phyloP scores from a whole-genome alignment of 768 basidiomycete species.

The Infundibulicybe gibba region DNA sequence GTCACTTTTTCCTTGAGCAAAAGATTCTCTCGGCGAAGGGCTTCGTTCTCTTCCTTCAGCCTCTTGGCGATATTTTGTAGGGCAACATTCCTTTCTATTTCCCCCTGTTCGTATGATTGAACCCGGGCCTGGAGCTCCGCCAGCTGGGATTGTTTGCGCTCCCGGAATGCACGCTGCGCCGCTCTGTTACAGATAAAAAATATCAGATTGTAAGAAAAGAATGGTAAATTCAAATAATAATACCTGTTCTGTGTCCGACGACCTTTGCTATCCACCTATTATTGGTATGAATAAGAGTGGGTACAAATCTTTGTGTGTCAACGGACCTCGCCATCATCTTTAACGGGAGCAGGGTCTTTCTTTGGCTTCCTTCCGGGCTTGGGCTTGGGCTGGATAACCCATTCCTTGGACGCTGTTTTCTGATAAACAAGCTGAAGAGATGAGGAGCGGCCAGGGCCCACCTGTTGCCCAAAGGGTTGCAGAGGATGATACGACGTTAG shows the following conservation, averaged over 20 bases:
- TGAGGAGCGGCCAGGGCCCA: conserved; percentile 23
- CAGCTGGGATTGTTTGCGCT: conserved; percentile 85
- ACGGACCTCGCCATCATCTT: conserved; percentile 49
- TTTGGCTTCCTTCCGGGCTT: conserved; percentile 89
- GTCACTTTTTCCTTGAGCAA: conserved; percentile 50
- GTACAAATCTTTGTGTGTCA: background rate
- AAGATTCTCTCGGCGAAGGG: conserved; percentile 63
- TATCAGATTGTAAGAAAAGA: conserved; percentile 6
- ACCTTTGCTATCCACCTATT: conserved; percentile 50
- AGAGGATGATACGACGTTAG: conserved; percentile 32
- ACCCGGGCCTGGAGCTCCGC: conserved; percentile 85
- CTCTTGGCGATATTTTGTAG: conserved; percentile 80
- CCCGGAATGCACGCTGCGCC: conserved; percentile 87
- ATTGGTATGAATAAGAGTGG: conserved; percentile 7
- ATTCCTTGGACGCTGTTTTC: conserved; percentile 76
- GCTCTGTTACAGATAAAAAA: conserved; percentile 42
- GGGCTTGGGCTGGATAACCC: conserved; percentile 83
- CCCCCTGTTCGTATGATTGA: conserved; percentile 85
- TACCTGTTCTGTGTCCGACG: conserved; percentile 78
- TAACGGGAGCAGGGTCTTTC: conserved; percentile 45
- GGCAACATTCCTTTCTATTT: conserved; percentile 82
- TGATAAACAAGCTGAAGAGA: conserved; percentile 6
- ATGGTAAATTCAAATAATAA: conserved; percentile 7
- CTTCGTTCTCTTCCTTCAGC: conserved; percentile 84
- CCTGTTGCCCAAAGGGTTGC: conserved; percentile 75